Evolutionary conservation across 148 eudicot genomes (phyloP).

Genomic region (Persicaria tinctoria): DNA sequence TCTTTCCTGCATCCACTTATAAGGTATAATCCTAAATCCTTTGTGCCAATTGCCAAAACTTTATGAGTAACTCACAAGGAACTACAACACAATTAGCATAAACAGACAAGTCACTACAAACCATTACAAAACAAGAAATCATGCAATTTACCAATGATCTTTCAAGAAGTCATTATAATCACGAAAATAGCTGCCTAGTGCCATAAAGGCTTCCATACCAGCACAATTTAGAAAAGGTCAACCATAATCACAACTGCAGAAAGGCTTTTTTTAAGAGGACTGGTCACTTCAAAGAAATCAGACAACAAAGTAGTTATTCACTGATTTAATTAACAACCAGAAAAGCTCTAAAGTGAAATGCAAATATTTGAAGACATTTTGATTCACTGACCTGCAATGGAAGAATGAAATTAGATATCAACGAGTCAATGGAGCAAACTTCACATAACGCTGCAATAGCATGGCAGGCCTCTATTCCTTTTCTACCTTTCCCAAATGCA

Average conservation of each 20-base stretch:
- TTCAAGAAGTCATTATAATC: not conserved
- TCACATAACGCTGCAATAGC: constrained; percentile 93
- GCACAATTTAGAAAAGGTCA: not conserved
- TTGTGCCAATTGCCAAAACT: not conserved
- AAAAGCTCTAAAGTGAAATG: not conserved
- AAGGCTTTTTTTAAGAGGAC: not conserved
- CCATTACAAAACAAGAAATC: not conserved
- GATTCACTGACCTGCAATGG: constrained; percentile 72
- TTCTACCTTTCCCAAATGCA: constrained; percentile 71
- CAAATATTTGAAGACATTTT: not conserved
- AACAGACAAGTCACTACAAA: not conserved
- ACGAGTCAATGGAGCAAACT: constrained; percentile 86
- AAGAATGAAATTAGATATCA: constrained; percentile 94
- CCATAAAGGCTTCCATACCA: not conserved
- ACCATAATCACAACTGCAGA: not conserved
- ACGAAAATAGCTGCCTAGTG: not conserved
- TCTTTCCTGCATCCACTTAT: not conserved
- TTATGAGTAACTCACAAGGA: not conserved
- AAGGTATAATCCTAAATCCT: not conserved
- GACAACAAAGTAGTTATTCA: not conserved
- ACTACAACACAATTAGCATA: not conserved
- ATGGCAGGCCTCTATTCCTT: constrained; percentile 90
- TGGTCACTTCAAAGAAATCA: not conserved
- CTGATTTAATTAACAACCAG: too few species aligned
- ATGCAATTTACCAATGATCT: not conserved